A percentile compares a stretch with the other conserved stretches of the same genome.
phyloP scores from a whole-genome alignment of 495 filamentous ascomycete species.

The Hypoxylon intermedium region DNA sequence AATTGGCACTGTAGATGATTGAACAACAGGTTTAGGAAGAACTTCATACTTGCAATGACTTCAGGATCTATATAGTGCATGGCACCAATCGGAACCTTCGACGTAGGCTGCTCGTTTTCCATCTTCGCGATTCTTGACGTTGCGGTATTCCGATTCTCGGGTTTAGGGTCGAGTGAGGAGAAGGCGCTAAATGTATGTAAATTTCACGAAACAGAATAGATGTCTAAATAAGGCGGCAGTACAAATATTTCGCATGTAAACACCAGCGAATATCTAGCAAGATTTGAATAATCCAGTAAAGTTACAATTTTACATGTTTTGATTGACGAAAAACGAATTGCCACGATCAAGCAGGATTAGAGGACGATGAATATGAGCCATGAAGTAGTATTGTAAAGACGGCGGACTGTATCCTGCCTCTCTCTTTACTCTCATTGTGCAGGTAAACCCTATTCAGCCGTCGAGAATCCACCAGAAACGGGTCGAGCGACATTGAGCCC shows the following conservation, averaged over 20 bases:
- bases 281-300: too few species aligned
- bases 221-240: too few species aligned
- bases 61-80: constrained; percentile 14
- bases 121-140: constrained; percentile 1
- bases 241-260: too few species aligned
- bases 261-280: too few species aligned
- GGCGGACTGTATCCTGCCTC: background rate
- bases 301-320: too few species aligned
- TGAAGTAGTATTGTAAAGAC: too few species aligned
- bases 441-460: background rate
- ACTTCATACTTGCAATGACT: constrained; percentile 13
- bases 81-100: constrained; percentile 17
- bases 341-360: too few species aligned
- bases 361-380: too few species aligned
- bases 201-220: background rate
- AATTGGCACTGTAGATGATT: background rate
- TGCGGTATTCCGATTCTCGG: background rate
- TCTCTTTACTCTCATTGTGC: background rate
- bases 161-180: background rate
- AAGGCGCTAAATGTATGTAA: constrained; percentile 3
- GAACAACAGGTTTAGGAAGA: background rate
- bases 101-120: background rate
- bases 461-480: background rate
- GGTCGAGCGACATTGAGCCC: background rate
- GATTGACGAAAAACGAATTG: too few species aligned